phyloP scores from a whole-genome alignment of 129 eudicot genomes.

The Lactuca saligna region DNA sequence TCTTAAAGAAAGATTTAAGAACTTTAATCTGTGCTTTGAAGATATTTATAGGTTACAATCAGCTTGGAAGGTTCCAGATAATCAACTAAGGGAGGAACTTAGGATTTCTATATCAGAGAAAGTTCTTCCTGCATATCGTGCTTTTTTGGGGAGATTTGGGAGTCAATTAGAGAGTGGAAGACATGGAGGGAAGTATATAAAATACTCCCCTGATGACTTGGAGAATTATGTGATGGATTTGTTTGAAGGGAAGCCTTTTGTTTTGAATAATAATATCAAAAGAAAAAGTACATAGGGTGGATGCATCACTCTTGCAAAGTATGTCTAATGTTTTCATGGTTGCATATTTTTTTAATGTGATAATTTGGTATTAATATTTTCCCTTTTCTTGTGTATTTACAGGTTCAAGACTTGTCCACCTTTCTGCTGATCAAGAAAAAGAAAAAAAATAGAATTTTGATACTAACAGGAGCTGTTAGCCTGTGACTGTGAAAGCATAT shows the following conservation, averaged over 20 bases:
- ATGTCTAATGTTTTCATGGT: constrained; percentile 32
- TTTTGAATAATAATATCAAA: constrained; percentile 62
- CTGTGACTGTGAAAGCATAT: not conserved
- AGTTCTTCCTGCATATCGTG: constrained; percentile 78
- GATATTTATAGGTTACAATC: constrained; percentile 78
- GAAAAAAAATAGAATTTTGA: not conserved
- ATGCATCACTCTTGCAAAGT: constrained; percentile 31
- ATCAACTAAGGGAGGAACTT: constrained; percentile 83
- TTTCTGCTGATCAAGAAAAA: constrained; percentile 6
- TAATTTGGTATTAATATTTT: constrained; percentile 19
- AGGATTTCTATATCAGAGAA: constrained; percentile 86
- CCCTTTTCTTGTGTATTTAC: not conserved
- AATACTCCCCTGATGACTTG: constrained; percentile 73
- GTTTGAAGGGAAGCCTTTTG: constrained; percentile 75
- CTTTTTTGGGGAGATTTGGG: constrained; percentile 84
- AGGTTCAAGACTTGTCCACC: not conserved
- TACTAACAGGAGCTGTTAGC: not conserved
- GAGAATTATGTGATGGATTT: constrained; percentile 70
- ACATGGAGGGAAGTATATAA: constrained; percentile 81
- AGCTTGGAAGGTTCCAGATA: constrained; percentile 85
- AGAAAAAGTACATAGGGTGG: constrained; percentile 55
- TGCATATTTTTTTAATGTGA: constrained; percentile 35
- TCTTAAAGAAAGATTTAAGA: constrained; percentile 80
- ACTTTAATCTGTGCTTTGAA: constrained; percentile 76
- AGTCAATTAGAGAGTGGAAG: constrained; percentile 77